Conservation (phyloP, 768 basidiomycete species). For the Termitomyces heimii region DNA sequence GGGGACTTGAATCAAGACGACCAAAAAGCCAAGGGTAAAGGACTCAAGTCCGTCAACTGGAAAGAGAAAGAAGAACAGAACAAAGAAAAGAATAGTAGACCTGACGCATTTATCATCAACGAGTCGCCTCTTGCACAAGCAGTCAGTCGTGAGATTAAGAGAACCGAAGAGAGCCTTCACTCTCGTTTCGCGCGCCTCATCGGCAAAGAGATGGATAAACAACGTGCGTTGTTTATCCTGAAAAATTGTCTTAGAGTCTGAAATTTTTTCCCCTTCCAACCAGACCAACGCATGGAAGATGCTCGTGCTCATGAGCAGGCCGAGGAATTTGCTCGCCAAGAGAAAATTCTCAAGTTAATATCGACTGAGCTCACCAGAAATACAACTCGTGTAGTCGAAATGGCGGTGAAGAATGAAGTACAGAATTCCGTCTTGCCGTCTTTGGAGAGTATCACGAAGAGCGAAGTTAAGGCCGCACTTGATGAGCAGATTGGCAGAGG, state of each 20-base stretch:
- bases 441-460: constrained; percentile 76
- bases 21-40: constrained; percentile 55
- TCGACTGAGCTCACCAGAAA: constrained; percentile 84
- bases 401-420: constrained; percentile 82
- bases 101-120: constrained; percentile 32
- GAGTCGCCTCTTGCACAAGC: constrained; percentile 54
- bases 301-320: constrained; percentile 71
- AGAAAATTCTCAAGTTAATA: constrained; percentile 85
- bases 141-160: constrained; percentile 72
- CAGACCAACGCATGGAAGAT: constrained; percentile 84
- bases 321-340: constrained; percentile 79
- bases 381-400: constrained; percentile 83
- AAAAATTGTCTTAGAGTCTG: not conserved
- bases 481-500: constrained; percentile 75
- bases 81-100: constrained; percentile 28
- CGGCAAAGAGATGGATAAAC: constrained; percentile 85
- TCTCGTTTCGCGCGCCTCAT: constrained; percentile 73
- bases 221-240: constrained; percentile 48
- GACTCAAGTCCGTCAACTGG: constrained; percentile 50
- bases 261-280: not conserved
- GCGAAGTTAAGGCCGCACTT: constrained; percentile 72
- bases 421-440: constrained; percentile 81
- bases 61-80: constrained; percentile 34
- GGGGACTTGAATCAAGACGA: constrained; percentile 60
- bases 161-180: constrained; percentile 77